Evolutionary conservation across 805 yeast genomes (phyloP).

Genomic region (Yarrowia yakushimensis): DNA sequence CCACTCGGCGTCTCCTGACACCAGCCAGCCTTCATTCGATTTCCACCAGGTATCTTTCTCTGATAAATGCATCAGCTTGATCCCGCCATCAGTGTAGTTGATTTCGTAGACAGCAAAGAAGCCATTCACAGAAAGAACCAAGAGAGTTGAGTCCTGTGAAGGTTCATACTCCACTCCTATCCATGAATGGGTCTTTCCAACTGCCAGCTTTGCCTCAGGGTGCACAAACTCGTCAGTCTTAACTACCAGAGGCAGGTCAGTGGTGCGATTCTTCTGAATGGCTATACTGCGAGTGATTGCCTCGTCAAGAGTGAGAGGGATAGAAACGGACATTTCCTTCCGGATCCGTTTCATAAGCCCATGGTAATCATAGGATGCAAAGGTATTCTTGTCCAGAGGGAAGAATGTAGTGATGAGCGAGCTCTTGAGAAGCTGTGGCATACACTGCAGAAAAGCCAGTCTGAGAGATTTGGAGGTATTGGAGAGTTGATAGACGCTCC

Average conservation of each 20-base stretch:
- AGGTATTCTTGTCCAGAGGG: not conserved
- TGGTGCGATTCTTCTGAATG: not conserved
- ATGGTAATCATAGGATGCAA: not conserved
- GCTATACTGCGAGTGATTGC: not conserved
- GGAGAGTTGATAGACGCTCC: not conserved
- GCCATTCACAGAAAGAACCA: not conserved
- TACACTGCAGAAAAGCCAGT: not conserved
- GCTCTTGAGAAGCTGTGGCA: not conserved
- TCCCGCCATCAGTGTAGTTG: not conserved
- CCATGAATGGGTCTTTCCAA: constrained; percentile 8
- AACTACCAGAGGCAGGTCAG: not conserved
- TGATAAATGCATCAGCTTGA: not conserved
- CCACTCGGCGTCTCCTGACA: not conserved
- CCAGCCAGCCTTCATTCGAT: not conserved
- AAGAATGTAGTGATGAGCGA: not conserved
- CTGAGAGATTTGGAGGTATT: not conserved
- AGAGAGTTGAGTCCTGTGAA: not conserved
- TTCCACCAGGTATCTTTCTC: not conserved
- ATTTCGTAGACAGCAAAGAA: not conserved
- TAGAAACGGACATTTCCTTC: not conserved
- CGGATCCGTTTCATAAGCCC: not conserved
- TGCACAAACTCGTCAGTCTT: not conserved
- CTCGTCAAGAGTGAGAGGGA: not conserved
- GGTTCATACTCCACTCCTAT: constrained; percentile 5
- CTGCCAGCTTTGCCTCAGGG: not conserved